Percentiles rank a stretch among this genome's conserved stretches.
Conservation (phyloP, 441 rosid species). For the Rhodomyrtus psidioides region DNA sequence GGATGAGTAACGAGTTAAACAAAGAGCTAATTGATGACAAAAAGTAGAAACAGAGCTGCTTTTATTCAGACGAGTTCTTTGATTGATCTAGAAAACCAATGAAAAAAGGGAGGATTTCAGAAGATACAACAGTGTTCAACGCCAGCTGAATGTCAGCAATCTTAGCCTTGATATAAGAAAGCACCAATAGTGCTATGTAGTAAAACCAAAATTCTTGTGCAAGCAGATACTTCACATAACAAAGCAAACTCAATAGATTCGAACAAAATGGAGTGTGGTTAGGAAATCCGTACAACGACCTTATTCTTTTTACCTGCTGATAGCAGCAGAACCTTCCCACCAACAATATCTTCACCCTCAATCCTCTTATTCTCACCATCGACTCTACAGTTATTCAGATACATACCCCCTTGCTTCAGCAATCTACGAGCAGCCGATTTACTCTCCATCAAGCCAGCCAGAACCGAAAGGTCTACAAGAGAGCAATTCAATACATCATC, state of each 20-base stretch:
- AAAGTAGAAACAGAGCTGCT: background rate
- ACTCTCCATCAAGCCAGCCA: constrained; percentile 74
- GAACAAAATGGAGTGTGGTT: background rate
- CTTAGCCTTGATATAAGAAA: background rate
- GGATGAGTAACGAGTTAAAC: background rate
- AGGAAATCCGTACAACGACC: constrained; percentile 70
- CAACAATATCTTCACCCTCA: constrained; percentile 68
- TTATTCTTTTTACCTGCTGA: constrained; percentile 97
- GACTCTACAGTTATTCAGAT: constrained; percentile 85
- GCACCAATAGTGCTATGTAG: background rate
- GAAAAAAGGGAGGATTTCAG: background rate
- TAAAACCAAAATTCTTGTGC: background rate
- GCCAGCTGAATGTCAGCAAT: background rate
- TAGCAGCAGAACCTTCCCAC: constrained; percentile 78
- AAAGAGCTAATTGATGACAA: background rate
- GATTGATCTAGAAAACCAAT: background rate
- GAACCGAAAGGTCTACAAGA: constrained; percentile 61
- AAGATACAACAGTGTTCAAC: background rate
- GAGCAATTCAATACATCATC: constrained; percentile 48
- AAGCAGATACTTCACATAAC: background rate
- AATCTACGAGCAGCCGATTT: constrained; percentile 80
- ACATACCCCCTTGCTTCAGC: constrained; percentile 90
- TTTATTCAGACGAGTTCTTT: background rate
- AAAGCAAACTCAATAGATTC: background rate
- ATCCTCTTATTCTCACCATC: constrained; percentile 67